Conservation (phyloP, 768 basidiomycete genomes). For the Pisolithus albus region DNA sequence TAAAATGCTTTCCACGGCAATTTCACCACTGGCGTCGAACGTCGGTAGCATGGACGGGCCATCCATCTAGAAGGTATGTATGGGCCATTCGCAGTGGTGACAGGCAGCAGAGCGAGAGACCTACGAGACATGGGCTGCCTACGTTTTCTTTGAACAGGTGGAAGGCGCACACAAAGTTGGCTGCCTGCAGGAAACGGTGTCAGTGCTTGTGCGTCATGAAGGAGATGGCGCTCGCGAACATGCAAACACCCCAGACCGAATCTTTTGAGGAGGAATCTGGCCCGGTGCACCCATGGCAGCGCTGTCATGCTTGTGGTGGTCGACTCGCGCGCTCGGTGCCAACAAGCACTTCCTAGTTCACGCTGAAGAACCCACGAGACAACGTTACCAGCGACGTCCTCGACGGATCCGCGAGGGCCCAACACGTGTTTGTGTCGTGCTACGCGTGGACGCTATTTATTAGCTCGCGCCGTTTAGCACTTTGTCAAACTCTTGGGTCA, state of each 20-base stretch:
- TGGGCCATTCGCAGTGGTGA: neutral
- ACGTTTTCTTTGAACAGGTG: slow-evolving; percentile 64
- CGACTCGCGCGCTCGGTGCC: too few relatives aligned
- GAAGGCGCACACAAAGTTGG: slow-evolving; percentile 49
- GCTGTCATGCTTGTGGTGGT: slow-evolving; percentile 7
- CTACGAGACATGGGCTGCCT: slow-evolving; percentile 47
- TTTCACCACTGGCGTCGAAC: slow-evolving; percentile 50
- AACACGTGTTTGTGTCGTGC: too few relatives aligned
- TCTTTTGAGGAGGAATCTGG: slow-evolving; percentile 11
- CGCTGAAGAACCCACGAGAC: too few relatives aligned
- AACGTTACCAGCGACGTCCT: neutral
- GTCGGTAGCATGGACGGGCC: slow-evolving; percentile 84
- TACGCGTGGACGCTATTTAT: too few relatives aligned
- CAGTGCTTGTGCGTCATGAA: neutral
- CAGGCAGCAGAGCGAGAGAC: slow-evolving; percentile 10
- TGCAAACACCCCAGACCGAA: slow-evolving; percentile 23
- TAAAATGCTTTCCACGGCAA: slow-evolving; percentile 56
- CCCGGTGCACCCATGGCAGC: slow-evolving; percentile 8
- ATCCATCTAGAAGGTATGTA: slow-evolving; percentile 38
- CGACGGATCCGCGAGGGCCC: neutral
- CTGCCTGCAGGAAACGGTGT: slow-evolving; percentile 29
- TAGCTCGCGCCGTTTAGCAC: too few relatives aligned
- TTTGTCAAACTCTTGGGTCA: neutral
- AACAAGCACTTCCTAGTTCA: too few relatives aligned
- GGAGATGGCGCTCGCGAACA: slow-evolving; percentile 11